Evolutionary conservation across 1,139 yeast genomes (phyloP).

Genomic region (Sugiyamaella sp.): DNA sequence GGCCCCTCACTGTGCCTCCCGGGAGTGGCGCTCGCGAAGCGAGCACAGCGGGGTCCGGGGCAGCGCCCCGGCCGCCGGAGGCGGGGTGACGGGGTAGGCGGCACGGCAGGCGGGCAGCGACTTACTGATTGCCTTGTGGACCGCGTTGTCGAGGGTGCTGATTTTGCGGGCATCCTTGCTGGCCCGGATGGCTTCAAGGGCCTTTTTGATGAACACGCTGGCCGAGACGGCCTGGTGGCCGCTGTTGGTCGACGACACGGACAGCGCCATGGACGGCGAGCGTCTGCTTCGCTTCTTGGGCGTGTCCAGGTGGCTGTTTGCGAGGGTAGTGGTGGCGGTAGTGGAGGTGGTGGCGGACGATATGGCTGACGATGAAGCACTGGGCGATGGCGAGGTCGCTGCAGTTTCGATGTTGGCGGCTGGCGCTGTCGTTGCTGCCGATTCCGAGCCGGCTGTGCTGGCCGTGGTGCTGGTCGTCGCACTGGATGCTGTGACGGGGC

Average conservation of each 20-base stretch:
- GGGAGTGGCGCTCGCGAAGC: background rate
- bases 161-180: slow-evolving; percentile 56
- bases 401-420: background rate
- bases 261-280: slow-evolving; percentile 40
- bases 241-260: slow-evolving; percentile 35
- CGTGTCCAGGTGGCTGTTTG: slow-evolving; percentile 1
- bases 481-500: no score
- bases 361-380: background rate
- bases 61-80: background rate
- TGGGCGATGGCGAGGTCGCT: slow-evolving; percentile 1
- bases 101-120: slow-evolving; percentile 7
- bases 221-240: slow-evolving; percentile 40
- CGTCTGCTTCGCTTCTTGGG: slow-evolving; percentile 27
- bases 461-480: background rate
- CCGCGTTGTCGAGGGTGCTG: slow-evolving; percentile 47
- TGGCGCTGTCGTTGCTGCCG: background rate
- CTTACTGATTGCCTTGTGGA: slow-evolving; percentile 48
- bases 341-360: slow-evolving; percentile 8
- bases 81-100: background rate
- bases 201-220: slow-evolving; percentile 51
- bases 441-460: slow-evolving; percentile 4
- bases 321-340: background rate
- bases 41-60: background rate
- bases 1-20: no score
- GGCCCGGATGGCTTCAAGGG: slow-evolving; percentile 51